phyloP scores from a whole-genome alignment of 2,329 filamentous ascomycete genomes.

The Bipolaris sorokiniana region DNA sequence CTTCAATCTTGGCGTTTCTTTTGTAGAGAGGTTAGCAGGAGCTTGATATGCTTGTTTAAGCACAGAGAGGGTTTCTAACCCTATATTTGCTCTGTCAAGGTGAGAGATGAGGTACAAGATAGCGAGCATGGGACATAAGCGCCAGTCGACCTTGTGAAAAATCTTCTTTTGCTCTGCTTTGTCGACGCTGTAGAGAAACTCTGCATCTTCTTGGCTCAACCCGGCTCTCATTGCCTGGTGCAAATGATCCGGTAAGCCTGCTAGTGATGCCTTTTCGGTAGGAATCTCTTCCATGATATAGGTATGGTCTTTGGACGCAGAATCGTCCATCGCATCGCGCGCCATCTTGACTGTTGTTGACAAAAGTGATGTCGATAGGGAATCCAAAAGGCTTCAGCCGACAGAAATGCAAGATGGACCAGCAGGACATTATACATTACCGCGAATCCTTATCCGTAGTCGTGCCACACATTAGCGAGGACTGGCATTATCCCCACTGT shows the following conservation, averaged over 20 bases:
- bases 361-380: neutral
- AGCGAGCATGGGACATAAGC: conserved; percentile 30
- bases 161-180: conserved; percentile 31
- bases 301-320: neutral
- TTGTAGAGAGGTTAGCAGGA: neutral
- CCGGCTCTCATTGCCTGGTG: conserved; percentile 18
- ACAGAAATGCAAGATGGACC: neutral
- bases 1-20: conserved; percentile 53
- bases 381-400: neutral
- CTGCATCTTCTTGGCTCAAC: conserved; percentile 33
- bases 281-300: neutral
- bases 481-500: neutral
- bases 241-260: conserved; percentile 13
- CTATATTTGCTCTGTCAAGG: conserved; percentile 47
- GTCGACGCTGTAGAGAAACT: conserved; percentile 32
- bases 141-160: conserved; percentile 33
- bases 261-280: neutral
- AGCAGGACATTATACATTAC: neutral
- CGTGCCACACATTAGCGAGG: neutral
- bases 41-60: neutral
- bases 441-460: neutral
- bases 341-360: neutral
- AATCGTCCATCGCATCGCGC: neutral
- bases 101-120: conserved; percentile 40
- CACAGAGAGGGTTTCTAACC: conserved; percentile 1